Conservation (phyloP, 176 grass and related monocot genomes). For the Pontederia crassipes region DNA sequence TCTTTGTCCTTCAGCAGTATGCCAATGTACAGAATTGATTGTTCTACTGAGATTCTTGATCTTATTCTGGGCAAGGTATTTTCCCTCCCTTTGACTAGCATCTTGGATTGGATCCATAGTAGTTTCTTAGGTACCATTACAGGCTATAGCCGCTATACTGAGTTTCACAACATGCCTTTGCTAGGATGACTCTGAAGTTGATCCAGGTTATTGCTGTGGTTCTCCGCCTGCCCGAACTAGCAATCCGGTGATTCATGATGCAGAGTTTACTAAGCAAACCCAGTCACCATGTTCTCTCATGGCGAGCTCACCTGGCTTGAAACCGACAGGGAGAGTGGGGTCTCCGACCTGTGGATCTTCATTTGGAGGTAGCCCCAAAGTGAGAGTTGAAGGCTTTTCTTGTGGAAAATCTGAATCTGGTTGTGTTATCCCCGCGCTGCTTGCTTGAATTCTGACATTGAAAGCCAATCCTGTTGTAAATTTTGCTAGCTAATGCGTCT, state of each 20-base stretch:
- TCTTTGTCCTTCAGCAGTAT: constrained; percentile 22
- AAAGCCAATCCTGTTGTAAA: too few relatives aligned
- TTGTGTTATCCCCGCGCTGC: constrained; percentile 37
- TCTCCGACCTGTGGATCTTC: constrained; percentile 51
- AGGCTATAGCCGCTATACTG: not conserved
- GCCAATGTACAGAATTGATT: constrained; percentile 40
- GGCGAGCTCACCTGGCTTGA: constrained; percentile 46
- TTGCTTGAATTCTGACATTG: too few relatives aligned
- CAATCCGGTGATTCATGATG: constrained; percentile 75
- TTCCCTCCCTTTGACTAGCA: not conserved
- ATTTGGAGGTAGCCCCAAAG: constrained; percentile 47
- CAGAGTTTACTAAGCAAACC: constrained; percentile 45
- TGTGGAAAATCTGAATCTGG: constrained; percentile 46
- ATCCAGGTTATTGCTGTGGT: constrained; percentile 61
- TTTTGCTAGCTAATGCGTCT: too few relatives aligned
- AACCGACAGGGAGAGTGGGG: constrained; percentile 32
- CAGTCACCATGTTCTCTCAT: constrained; percentile 46
- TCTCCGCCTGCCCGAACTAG: constrained; percentile 78
- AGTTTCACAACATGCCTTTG: not conserved
- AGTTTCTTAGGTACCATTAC: not conserved
- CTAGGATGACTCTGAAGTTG: constrained; percentile 50
- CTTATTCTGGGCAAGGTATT: constrained; percentile 67
- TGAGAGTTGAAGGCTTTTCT: constrained; percentile 79
- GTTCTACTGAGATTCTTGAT: constrained; percentile 49
- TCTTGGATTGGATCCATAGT: not conserved